A percentile compares a stretch with the other conserved stretches of the same genome.
phyloP scores from a whole-genome alignment of 129 eudicot species.

The Ambrosia artemisiifolia region DNA sequence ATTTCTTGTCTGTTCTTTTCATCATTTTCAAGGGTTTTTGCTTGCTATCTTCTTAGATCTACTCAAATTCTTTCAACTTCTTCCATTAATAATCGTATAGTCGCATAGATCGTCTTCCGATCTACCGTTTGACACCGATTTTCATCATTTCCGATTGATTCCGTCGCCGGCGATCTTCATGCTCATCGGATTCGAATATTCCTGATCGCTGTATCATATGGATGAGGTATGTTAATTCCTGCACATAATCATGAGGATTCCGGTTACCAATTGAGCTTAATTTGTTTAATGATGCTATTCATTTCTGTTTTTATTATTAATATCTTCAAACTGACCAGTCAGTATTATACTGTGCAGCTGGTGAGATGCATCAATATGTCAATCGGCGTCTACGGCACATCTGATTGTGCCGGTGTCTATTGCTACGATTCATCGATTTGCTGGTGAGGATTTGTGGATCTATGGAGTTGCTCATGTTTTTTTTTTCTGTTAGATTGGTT shows the following conservation, averaged over 20 bases:
- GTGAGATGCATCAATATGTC: not conserved
- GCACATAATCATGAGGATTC: not conserved
- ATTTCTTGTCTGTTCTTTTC: not conserved
- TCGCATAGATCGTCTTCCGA: slow-evolving; percentile 14
- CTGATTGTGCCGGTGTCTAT: not conserved
- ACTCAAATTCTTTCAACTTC: not conserved
- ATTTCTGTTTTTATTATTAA: too few species aligned
- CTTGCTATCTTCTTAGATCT: slow-evolving; percentile 8
- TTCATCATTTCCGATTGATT: not conserved
- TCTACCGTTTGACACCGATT: slow-evolving; percentile 13
- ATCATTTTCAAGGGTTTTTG: not conserved
- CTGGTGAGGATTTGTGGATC: not conserved
- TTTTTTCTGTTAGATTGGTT: not conserved
- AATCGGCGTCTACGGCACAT: not conserved
- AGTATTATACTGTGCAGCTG: not conserved
- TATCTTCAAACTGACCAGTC: not conserved
- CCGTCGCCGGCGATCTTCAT: not conserved
- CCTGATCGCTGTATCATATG: not conserved
- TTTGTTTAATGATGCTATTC: too few species aligned
- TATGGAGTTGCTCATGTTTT: not conserved
- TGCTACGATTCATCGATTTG: not conserved
- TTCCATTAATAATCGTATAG: not conserved
- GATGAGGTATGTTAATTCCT: not conserved
- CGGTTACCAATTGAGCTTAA: not conserved
- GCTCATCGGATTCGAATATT: not conserved